Conservation (phyloP, 805 yeast species). For the Teunomyces lycoperdinae region DNA sequence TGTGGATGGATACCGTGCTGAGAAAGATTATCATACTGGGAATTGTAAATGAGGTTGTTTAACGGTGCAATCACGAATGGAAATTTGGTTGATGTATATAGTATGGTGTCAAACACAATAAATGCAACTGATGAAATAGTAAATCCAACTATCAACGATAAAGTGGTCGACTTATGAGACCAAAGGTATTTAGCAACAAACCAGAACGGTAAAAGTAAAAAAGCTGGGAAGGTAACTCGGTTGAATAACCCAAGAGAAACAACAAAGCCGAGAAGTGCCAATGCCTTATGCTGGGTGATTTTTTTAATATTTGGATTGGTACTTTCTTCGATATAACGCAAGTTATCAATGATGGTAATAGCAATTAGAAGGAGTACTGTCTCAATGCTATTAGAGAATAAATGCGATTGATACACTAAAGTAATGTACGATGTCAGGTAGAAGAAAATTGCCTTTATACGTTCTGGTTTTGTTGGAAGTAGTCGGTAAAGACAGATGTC, state of each 20-base stretch:
- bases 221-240: constrained; percentile 78
- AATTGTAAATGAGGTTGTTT: constrained; percentile 75
- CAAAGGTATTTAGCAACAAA: constrained; percentile 44
- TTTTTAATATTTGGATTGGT: background rate
- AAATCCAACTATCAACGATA: constrained; percentile 31
- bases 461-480: constrained; percentile 48
- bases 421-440: constrained; percentile 66
- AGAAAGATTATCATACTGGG: constrained; percentile 54
- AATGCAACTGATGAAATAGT: constrained; percentile 31
- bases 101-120: constrained; percentile 53
- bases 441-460: constrained; percentile 47
- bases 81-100: constrained; percentile 6
- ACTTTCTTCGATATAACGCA: constrained; percentile 19
- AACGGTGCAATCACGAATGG: constrained; percentile 61
- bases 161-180: constrained; percentile 30
- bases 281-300: constrained; percentile 2
- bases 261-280: constrained; percentile 44
- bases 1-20: constrained; percentile 82
- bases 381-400: constrained; percentile 87
- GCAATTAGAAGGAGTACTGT: constrained; percentile 52
- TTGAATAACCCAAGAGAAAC: constrained; percentile 74
- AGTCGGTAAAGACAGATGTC: constrained; percentile 46
- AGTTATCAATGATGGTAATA: constrained; percentile 48
- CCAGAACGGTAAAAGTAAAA: constrained; percentile 61
- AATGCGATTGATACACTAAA: constrained; percentile 76